Conservation (phyloP, 2,329 filamentous ascomycete species). For the Chalara sp. region DNA sequence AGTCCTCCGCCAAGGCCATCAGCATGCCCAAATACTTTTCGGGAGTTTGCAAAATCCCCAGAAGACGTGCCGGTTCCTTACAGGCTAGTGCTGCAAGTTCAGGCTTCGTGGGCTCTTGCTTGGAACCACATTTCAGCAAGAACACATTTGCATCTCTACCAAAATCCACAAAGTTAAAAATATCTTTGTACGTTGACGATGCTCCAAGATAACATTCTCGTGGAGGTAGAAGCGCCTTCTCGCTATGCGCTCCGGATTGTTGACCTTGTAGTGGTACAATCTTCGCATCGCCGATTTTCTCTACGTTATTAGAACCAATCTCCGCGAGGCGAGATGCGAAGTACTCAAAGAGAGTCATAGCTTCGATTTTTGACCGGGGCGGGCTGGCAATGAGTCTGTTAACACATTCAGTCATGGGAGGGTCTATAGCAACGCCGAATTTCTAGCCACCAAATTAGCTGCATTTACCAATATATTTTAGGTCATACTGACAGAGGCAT, state of each 20-base stretch:
- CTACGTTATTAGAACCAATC: conserved; percentile 53
- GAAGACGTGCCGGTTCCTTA: conserved; percentile 72
- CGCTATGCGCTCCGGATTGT: conserved; percentile 17
- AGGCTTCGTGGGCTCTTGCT: conserved; percentile 78
- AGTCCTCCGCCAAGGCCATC: conserved; percentile 70
- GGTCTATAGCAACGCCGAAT: conserved; percentile 80
- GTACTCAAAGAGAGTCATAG: conserved; percentile 72
- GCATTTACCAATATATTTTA: neutral
- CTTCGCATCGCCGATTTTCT: conserved; percentile 53
- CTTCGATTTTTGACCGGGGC: conserved; percentile 59
- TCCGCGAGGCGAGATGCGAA: conserved; percentile 73
- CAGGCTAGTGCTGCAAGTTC: conserved; percentile 84
- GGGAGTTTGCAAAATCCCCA: conserved; percentile 69
- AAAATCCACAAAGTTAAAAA: conserved; percentile 97
- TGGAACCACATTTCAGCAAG: conserved; percentile 80
- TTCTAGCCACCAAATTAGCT: conserved; percentile 38
- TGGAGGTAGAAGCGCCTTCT: conserved; percentile 58
- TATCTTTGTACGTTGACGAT: conserved; percentile 66
- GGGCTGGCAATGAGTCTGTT: conserved; percentile 65
- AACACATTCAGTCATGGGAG: conserved; percentile 70
- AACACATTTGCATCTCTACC: conserved; percentile 83
- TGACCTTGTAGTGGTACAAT: conserved; percentile 63
- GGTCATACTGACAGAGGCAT: conserved; percentile 50
- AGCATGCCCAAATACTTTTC: conserved; percentile 86
- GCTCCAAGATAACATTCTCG: conserved; percentile 74